Conservation (phyloP, 106 monocot species). For the Platanthera guangdongensis region DNA sequence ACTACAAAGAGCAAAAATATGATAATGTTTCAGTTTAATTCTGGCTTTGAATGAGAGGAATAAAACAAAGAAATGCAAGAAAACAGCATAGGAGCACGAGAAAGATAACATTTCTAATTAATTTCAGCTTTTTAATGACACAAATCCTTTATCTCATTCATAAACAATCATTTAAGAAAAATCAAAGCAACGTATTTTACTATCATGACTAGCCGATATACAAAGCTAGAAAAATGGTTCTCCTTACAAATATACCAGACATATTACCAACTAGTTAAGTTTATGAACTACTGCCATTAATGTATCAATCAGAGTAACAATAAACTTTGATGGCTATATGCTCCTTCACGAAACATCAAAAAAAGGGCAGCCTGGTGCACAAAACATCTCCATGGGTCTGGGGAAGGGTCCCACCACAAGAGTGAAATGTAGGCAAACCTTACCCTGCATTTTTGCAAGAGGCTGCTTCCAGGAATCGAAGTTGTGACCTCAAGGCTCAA, state of each 20-base stretch:
- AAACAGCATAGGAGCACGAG: background rate
- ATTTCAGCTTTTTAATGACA: background rate
- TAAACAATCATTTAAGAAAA: background rate
- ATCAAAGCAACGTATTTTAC: background rate
- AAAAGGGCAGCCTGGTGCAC: too few species aligned
- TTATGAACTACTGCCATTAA: too few species aligned
- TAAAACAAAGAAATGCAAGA: background rate
- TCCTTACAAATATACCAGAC: background rate
- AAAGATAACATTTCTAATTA: background rate
- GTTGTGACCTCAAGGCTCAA: too few species aligned
- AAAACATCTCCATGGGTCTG: too few species aligned
- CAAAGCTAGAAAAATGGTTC: background rate
- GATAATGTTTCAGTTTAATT: background rate
- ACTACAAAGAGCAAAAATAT: background rate
- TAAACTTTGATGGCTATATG: too few species aligned
- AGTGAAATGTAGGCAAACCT: too few species aligned
- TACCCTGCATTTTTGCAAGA: too few species aligned
- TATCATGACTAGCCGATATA: background rate
- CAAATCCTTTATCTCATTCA: background rate
- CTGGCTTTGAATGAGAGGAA: background rate
- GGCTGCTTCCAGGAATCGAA: too few species aligned
- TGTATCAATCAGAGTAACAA: too few species aligned
- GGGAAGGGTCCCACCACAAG: too few species aligned
- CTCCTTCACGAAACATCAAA: too few species aligned
- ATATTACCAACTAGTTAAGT: too few species aligned